Evolutionary conservation across 2,329 filamentous ascomycete species (phyloP).

Genomic region (Aspergillus novofumigatus): DNA sequence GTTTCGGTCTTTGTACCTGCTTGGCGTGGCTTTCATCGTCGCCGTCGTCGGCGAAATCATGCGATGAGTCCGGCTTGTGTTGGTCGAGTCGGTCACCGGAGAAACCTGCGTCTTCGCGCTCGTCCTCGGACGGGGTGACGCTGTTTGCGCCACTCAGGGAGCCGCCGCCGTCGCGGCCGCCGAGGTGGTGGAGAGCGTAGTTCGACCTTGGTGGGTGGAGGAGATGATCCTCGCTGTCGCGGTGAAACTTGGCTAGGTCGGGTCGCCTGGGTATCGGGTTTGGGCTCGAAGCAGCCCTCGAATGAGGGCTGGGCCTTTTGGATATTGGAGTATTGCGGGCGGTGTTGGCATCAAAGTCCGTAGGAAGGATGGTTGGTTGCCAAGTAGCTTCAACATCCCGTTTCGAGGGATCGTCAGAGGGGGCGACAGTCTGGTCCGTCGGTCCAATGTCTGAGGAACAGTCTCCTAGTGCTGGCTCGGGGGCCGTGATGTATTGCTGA

Average conservation of each 20-base stretch:
- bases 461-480: constrained; percentile 17
- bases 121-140: constrained; percentile 31
- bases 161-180: constrained; percentile 45
- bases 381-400: background rate
- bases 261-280: constrained; percentile 15
- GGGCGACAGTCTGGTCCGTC: constrained; percentile 1
- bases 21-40: constrained; percentile 34
- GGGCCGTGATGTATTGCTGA: constrained; percentile 10
- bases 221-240: constrained; percentile 28
- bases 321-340: background rate
- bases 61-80: constrained; percentile 19
- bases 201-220: constrained; percentile 24
- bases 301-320: background rate
- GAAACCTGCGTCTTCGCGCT: constrained; percentile 23
- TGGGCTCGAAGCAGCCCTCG: constrained; percentile 4
- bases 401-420: constrained; percentile 8
- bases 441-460: constrained; percentile 9
- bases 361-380: background rate
- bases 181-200: constrained; percentile 32
- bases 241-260: constrained; percentile 18
- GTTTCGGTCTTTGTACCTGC: constrained; percentile 18
- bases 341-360: background rate
- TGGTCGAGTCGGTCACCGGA: constrained; percentile 5
- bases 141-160: constrained; percentile 44
- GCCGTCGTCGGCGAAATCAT: constrained; percentile 32